Conservation (phyloP, 1,139 yeast species). For the Kazachstania sp. region DNA sequence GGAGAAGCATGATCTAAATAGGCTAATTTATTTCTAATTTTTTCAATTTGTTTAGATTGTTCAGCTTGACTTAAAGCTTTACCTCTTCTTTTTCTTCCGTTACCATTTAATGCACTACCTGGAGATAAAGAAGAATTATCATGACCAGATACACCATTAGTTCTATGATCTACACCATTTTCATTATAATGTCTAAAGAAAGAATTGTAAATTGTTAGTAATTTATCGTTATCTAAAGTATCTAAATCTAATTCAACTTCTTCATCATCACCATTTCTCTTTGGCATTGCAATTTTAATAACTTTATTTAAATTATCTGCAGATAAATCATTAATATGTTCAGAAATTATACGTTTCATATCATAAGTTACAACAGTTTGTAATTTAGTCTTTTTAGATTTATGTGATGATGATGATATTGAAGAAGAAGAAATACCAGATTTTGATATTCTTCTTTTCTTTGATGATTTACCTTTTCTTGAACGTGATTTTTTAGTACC, state of each 20-base stretch:
- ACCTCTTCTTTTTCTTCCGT: slow-evolving; percentile 29
- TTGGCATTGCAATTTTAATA: slow-evolving; percentile 78
- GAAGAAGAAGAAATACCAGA: no score
- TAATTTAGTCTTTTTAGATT: slow-evolving; percentile 21
- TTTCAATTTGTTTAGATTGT: slow-evolving; percentile 72
- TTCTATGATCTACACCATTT: slow-evolving; percentile 10
- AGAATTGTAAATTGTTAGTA: slow-evolving; percentile 66
- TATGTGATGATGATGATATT: slow-evolving; percentile 8
- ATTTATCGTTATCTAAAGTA: slow-evolving; percentile 76
- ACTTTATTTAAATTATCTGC: slow-evolving; percentile 80
- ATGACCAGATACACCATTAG: slow-evolving; percentile 7
- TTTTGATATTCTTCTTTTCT: slow-evolving; percentile 9
- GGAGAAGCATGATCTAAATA: slow-evolving; percentile 46
- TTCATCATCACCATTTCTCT: slow-evolving; percentile 54
- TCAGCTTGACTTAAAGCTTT: slow-evolving; percentile 52
- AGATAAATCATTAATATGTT: slow-evolving; percentile 64
- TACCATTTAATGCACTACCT: slow-evolving; percentile 18
- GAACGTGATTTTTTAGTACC: slow-evolving; percentile 26
- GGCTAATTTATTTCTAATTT: slow-evolving; percentile 72
- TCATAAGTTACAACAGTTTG: slow-evolving; percentile 68
- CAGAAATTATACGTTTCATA: slow-evolving; percentile 92
- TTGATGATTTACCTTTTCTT: slow-evolving; percentile 17
- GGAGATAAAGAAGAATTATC: slow-evolving; percentile 27
- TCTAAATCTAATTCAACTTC: slow-evolving; percentile 97
- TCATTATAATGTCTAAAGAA: slow-evolving; percentile 33